These are phyloP conservation scores for Linnemannia zychae DNA, from an alignment of 192 early-diverging fungal species.

Conservation along the genomic window DNA sequence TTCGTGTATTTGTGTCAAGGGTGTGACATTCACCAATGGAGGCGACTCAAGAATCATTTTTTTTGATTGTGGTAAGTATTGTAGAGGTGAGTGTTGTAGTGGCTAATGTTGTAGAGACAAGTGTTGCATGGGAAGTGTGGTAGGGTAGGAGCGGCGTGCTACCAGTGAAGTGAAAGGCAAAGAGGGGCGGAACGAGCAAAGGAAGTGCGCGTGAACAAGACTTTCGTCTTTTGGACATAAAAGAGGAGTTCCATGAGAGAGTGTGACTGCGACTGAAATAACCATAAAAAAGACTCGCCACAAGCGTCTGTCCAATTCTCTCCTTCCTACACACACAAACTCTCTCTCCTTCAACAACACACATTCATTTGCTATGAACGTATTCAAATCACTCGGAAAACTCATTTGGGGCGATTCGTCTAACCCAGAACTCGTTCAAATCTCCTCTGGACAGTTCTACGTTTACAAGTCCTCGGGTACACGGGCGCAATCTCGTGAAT, in stretches of 20 bases:
- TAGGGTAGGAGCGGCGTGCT: not conserved
- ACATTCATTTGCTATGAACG: constrained; percentile 62
- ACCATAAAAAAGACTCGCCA: not conserved
- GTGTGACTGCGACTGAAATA: constrained; percentile 20
- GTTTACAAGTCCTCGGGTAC: constrained; percentile 62
- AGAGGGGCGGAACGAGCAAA: too few relatives aligned
- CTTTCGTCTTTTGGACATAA: too few relatives aligned
- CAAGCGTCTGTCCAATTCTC: constrained; percentile 15
- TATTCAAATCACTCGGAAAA: constrained; percentile 75
- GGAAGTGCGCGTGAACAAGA: too few relatives aligned
- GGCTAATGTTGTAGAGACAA: too few relatives aligned
- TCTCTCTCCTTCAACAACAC: not conserved
- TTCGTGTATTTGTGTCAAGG: constrained; percentile 46
- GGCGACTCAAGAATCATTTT: constrained; percentile 55
- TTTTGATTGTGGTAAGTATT: not conserved
- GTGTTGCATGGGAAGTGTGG: too few relatives aligned
- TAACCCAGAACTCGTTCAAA: constrained; percentile 68
- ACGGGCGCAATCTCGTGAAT: constrained; percentile 60
- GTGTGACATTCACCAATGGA: constrained; percentile 56
- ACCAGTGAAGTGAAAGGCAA: not conserved
- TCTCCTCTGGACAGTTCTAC: constrained; percentile 75
- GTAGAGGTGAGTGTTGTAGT: not conserved
- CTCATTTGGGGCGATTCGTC: constrained; percentile 74
- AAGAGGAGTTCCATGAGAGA: too few relatives aligned
- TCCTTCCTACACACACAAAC: constrained; percentile 19